Evolutionary conservation across 495 filamentous ascomycete species (phyloP).

Genomic region (Alectoria sarmentosa): DNA sequence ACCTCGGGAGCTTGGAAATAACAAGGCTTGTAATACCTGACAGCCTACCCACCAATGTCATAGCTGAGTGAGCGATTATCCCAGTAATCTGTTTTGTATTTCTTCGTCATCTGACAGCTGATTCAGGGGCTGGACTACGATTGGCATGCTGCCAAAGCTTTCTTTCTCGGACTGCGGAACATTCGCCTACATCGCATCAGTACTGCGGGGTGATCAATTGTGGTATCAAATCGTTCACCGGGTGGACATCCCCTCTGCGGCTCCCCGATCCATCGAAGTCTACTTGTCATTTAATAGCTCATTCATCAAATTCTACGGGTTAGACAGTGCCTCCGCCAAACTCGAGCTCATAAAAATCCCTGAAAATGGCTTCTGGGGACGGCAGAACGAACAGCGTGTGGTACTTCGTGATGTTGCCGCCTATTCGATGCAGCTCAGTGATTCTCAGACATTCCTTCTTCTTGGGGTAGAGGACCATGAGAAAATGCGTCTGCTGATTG

Average conservation of each 20-base stretch:
- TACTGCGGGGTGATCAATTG: background rate
- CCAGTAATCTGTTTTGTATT: no score
- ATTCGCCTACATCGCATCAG: background rate
- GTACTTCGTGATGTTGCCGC: background rate
- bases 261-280: background rate
- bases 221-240: background rate
- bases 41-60: background rate
- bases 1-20: background rate
- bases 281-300: background rate
- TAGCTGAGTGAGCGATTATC: background rate
- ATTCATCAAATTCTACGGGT: background rate
- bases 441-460: background rate
- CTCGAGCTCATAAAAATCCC: background rate
- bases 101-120: background rate
- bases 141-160: background rate
- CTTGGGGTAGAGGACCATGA: background rate
- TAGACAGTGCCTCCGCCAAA: no score
- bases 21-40: background rate
- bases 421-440: background rate
- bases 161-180: background rate
- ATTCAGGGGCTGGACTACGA: background rate
- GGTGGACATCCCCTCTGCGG: background rate
- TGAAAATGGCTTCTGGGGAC: background rate
- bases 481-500: slow-evolving; percentile 3
- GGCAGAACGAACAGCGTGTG: background rate